These are phyloP conservation scores for Acrocalymma vagum DNA, from an alignment of 2,329 filamentous ascomycete genomes.

Conservation along the genomic window DNA sequence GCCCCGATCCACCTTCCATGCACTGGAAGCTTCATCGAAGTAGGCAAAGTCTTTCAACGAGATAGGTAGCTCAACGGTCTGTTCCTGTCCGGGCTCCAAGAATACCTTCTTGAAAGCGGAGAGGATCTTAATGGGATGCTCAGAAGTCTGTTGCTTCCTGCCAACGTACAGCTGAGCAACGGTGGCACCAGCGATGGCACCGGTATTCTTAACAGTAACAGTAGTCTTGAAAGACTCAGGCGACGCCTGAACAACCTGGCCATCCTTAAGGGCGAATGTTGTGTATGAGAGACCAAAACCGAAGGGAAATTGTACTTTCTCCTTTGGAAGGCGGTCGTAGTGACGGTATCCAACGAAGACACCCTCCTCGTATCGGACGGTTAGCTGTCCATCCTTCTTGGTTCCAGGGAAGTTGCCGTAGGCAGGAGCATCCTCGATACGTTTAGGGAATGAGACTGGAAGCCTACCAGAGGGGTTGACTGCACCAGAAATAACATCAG, in stretches of 20 bases:
- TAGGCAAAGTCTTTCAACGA: constrained; percentile 38
- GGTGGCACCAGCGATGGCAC: constrained; percentile 56
- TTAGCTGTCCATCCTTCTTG: constrained; percentile 64
- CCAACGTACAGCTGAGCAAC: constrained; percentile 68
- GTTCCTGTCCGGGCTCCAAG: constrained; percentile 65
- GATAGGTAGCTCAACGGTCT: constrained; percentile 61
- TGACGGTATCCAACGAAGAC: constrained; percentile 65
- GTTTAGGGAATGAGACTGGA: constrained; percentile 49
- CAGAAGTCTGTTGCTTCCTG: constrained; percentile 48
- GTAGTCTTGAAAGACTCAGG: constrained; percentile 41
- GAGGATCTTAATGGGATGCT: constrained; percentile 72
- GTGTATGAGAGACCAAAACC: constrained; percentile 51
- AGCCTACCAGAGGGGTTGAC: constrained; percentile 50
- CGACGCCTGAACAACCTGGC: constrained; percentile 70
- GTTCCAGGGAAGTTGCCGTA: constrained; percentile 50
- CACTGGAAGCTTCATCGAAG: constrained; percentile 35
- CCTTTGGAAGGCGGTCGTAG: constrained; percentile 66
- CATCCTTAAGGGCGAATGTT: constrained; percentile 53
- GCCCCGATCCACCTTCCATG: constrained; percentile 40
- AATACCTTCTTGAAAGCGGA: constrained; percentile 72
- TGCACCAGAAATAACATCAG: constrained; percentile 50
- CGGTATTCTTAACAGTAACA: constrained; percentile 61
- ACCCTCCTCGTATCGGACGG: constrained; percentile 64
- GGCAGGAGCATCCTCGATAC: constrained; percentile 44
- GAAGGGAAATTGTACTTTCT: constrained; percentile 57